Conservation (phyloP, 2,329 filamentous ascomycete genomes). For the Trichoderma simmonsii region DNA sequence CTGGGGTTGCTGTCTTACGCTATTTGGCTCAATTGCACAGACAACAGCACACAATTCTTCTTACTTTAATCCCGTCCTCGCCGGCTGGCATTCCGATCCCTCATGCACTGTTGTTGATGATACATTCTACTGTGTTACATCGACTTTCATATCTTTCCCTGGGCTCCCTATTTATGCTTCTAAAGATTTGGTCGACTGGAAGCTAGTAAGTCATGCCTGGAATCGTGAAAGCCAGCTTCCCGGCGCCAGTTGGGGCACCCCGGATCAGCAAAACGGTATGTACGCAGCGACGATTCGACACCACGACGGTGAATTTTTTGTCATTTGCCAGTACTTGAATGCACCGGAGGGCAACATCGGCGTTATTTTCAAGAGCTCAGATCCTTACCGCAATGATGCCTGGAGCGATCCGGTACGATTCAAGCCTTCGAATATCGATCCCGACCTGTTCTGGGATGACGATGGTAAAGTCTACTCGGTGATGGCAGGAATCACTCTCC, state of each 20-base stretch:
- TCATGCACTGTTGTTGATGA: too few relatives aligned
- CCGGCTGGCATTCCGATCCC: too few relatives aligned
- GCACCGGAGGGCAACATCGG: constrained; percentile 11
- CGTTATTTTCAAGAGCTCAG: too few relatives aligned
- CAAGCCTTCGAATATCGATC: constrained; percentile 35
- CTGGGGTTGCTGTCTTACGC: too few relatives aligned
- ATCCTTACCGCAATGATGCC: too few relatives aligned
- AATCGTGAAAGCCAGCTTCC: constrained; percentile 42
- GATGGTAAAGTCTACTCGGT: constrained; percentile 53
- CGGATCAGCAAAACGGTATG: constrained; percentile 37
- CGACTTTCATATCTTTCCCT: too few relatives aligned
- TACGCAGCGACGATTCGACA: constrained; percentile 48
- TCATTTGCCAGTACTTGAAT: constrained; percentile 25
- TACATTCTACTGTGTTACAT: too few relatives aligned
- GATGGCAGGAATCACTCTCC: constrained; percentile 29
- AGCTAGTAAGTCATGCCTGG: constrained; percentile 40
- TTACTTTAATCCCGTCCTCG: too few relatives aligned
- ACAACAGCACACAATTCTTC: too few relatives aligned
- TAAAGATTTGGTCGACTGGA: constrained; percentile 50
- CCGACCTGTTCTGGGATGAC: constrained; percentile 50
- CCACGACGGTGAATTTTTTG: constrained; percentile 44
- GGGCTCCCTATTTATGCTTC: constrained; percentile 46
- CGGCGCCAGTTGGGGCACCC: constrained; percentile 29
- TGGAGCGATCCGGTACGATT: too few relatives aligned
- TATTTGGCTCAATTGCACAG: too few relatives aligned